Evolutionary conservation across 129 eudicot genomes (phyloP).

Genomic region (Centrapalus pauciflorus): DNA sequence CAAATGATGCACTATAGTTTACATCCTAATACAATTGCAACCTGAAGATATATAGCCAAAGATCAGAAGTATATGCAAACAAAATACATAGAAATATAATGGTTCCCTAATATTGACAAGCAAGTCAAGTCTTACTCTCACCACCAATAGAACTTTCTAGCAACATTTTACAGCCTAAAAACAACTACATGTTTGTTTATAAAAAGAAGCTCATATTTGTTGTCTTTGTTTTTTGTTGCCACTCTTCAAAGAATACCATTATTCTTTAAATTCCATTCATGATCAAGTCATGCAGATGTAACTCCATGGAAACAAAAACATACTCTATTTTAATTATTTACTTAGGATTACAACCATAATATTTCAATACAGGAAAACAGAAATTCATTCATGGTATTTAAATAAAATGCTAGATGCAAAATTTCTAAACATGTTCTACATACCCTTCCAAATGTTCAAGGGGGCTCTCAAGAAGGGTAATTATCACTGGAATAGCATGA

Average conservation of each 20-base stretch:
- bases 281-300: background rate
- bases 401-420: background rate
- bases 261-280: background rate
- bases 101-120: background rate
- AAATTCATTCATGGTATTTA: background rate
- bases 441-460: constrained; percentile 78
- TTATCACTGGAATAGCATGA: constrained; percentile 55
- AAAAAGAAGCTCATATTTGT: background rate
- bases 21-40: background rate
- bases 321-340: background rate
- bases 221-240: background rate
- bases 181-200: background rate
- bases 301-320: background rate
- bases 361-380: background rate
- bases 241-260: background rate
- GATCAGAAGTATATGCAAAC: background rate
- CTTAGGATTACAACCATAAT: background rate
- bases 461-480: constrained; percentile 77
- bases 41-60: background rate
- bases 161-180: background rate
- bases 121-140: background rate
- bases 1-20: background rate
- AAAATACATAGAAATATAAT: background rate
- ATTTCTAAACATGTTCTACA: constrained; percentile 23
- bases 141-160: background rate